These are phyloP conservation scores for Xylaria cubensis DNA, from an alignment of 495 filamentous ascomycete genomes.

Conservation along the genomic window DNA sequence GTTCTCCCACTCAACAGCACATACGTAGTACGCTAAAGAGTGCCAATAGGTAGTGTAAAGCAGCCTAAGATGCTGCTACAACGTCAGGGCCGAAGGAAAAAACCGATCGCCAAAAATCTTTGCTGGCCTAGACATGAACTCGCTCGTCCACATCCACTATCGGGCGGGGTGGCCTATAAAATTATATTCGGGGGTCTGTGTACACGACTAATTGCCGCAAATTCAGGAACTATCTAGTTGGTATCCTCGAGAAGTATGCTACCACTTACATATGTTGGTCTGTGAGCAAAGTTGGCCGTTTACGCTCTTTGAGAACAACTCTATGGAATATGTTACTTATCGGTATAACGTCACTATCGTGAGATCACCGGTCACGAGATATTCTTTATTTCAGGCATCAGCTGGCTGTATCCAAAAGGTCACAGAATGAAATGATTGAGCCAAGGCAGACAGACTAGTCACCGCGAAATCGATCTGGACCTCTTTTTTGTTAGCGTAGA, in stretches of 20 bases:
- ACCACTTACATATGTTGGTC: neutral
- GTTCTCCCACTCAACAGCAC: neutral
- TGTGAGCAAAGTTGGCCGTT: neutral
- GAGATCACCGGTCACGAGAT: neutral
- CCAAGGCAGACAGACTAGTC: slow-evolving; percentile 6
- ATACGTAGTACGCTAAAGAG: neutral
- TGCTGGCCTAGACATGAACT: slow-evolving; percentile 6
- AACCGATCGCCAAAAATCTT: neutral
- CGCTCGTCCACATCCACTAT: slow-evolving; percentile 3
- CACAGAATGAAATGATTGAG: neutral
- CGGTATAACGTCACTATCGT: neutral
- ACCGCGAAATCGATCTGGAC: neutral
- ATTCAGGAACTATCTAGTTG: neutral
- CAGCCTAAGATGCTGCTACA: slow-evolving; percentile 9
- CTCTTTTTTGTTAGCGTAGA: neutral
- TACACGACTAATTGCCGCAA: neutral
- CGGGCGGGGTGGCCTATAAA: neutral
- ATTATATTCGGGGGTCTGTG: neutral
- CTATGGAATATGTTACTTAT: neutral
- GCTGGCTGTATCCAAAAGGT: neutral
- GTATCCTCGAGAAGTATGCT: neutral
- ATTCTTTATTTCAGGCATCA: neutral
- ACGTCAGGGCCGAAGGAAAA: neutral
- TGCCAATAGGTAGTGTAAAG: neutral
- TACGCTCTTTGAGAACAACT: neutral